These are phyloP conservation scores for Tubosaeta sp. DNA, from an alignment of 768 basidiomycete genomes.

Conservation along the genomic window DNA sequence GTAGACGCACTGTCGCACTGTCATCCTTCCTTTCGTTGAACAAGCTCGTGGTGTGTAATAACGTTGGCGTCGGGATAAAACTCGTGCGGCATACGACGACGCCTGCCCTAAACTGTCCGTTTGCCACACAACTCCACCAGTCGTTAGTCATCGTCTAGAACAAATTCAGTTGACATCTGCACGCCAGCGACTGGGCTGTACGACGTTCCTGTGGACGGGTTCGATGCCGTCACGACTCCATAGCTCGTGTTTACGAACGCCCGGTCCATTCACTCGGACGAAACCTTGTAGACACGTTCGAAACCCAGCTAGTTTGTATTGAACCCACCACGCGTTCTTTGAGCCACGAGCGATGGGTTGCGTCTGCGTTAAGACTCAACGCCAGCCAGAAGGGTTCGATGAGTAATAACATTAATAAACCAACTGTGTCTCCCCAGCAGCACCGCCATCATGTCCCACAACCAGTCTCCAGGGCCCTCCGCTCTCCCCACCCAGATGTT, in stretches of 20 bases:
- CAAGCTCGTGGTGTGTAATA: neutral
- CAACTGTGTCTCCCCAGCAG: constrained; percentile 22
- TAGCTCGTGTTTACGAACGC: neutral
- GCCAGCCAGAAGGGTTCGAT: constrained; percentile 18
- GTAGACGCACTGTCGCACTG: constrained; percentile 27
- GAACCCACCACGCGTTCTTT: neutral
- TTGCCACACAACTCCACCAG: constrained; percentile 9
- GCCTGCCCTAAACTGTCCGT: constrained; percentile 29
- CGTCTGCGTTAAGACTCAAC: constrained; percentile 24
- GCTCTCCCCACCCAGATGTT: constrained; percentile 40
- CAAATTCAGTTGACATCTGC: neutral
- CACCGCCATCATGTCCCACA: constrained; percentile 62
- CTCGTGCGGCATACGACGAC: neutral
- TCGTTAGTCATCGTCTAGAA: neutral
- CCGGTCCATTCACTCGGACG: neutral
- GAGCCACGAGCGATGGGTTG: constrained; percentile 5
- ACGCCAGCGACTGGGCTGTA: neutral
- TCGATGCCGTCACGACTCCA: constrained; percentile 17
- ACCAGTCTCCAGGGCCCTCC: constrained; percentile 51
- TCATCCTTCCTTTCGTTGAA: neutral
- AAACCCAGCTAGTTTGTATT: neutral
- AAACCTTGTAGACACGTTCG: neutral
- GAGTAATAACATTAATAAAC: constrained; percentile 25
- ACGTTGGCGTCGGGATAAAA: constrained; percentile 3
- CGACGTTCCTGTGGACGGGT: constrained; percentile 20